Conservation (phyloP, 2,329 filamentous ascomycete species). For the Fusarium sterilihyphosum region DNA sequence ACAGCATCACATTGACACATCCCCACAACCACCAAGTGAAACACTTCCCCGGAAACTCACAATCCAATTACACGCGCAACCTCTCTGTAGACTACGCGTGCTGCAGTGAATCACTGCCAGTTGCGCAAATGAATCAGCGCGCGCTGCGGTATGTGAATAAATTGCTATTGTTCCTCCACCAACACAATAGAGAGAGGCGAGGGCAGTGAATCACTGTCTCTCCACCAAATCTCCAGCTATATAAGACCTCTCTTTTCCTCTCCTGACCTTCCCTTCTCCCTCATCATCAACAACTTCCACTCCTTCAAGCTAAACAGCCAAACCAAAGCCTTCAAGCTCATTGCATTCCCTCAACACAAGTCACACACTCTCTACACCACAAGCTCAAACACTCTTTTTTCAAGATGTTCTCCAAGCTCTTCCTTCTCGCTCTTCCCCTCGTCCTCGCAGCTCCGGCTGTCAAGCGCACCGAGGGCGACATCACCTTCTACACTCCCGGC, state of each 20-base stretch:
- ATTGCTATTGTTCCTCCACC: background rate
- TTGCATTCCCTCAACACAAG: background rate
- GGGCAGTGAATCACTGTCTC: constrained; percentile 27
- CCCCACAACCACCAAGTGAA: constrained; percentile 16
- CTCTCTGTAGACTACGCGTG: background rate
- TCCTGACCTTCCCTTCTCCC: background rate
- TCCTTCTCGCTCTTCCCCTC: constrained; percentile 35
- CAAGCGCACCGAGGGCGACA: constrained; percentile 14
- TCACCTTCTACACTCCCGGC: constrained; percentile 68
- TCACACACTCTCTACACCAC: background rate
- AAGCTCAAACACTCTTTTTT: background rate
- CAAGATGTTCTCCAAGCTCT: constrained; percentile 39
- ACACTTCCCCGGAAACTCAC: constrained; percentile 9
- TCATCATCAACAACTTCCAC: constrained; percentile 11
- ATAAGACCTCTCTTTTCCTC: constrained; percentile 12
- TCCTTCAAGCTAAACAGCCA: background rate
- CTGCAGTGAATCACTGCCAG: constrained; percentile 11
- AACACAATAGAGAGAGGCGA: background rate
- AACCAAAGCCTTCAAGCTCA: constrained; percentile 19
- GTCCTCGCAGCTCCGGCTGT: constrained; percentile 26
- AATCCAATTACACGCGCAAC: background rate
- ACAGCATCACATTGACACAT: constrained; percentile 21
- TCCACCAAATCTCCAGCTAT: constrained; percentile 3
- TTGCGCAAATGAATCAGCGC: background rate
- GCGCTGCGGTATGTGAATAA: background rate